A percentile compares a stretch with the other conserved stretches of the same genome.
These are phyloP conservation scores for Neurospora sp. DNA, from an alignment of 495 filamentous ascomycete genomes.

Conservation along the genomic window DNA sequence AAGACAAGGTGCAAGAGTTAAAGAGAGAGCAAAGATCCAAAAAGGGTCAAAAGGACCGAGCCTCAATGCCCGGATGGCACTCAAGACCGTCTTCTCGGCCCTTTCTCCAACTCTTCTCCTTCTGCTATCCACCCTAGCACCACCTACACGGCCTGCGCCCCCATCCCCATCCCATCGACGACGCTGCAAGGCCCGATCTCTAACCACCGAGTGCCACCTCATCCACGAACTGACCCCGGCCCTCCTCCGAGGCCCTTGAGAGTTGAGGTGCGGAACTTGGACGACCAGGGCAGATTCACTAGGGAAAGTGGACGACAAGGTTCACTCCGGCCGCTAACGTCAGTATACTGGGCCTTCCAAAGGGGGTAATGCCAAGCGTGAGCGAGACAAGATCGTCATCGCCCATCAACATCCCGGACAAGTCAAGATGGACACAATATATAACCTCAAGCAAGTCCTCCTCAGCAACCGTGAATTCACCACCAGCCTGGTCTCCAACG, in stretches of 20 bases:
- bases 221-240: background rate
- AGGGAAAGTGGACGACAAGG: background rate
- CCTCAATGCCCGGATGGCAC: background rate
- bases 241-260: background rate
- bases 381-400: background rate
- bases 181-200: background rate
- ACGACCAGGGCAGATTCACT: background rate
- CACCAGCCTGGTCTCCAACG: background rate
- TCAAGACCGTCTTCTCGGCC: background rate
- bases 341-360: background rate
- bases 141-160: background rate
- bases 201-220: background rate
- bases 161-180: background rate
- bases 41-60: background rate
- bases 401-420: background rate
- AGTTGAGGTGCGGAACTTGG: background rate
- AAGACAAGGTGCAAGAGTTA: background rate
- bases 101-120: background rate
- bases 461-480: background rate
- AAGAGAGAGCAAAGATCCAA: background rate
- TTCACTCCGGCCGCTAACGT: background rate
- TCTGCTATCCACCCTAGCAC: background rate
- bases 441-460: conserved; percentile 3
- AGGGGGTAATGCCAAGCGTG: background rate
- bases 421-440: background rate